These are phyloP conservation scores for Penicillium argentinense DNA, from an alignment of 495 filamentous ascomycete genomes.

Conservation along the genomic window DNA sequence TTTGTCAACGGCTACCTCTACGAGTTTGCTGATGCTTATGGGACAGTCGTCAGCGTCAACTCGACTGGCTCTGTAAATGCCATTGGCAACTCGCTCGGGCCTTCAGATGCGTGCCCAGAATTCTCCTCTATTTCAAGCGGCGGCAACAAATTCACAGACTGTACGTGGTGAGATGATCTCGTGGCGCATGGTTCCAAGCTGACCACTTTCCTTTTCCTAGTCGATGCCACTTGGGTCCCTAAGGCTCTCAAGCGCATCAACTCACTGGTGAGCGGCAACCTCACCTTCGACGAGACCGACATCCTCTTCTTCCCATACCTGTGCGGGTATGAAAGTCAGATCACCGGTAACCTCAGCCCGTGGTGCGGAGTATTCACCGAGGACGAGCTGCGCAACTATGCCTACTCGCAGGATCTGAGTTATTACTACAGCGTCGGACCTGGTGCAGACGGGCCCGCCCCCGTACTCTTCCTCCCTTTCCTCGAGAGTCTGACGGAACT, in stretches of 20 bases:
- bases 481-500: constrained; percentile 48
- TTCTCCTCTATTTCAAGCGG: constrained; percentile 41
- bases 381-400: constrained; percentile 52
- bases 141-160: constrained; percentile 38
- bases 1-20: constrained; percentile 56
- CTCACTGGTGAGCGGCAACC: constrained; percentile 43
- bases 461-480: constrained; percentile 49
- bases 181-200: neutral
- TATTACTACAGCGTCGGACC: constrained; percentile 60
- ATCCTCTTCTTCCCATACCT: constrained; percentile 57
- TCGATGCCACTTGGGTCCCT: constrained; percentile 51
- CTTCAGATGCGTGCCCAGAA: constrained; percentile 55
- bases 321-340: constrained; percentile 61
- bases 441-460: constrained; percentile 45
- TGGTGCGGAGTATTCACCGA: constrained; percentile 56
- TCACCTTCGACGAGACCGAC: constrained; percentile 50
- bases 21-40: constrained; percentile 42
- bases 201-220: constrained; percentile 10
- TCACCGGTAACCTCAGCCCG: constrained; percentile 51
- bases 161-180: constrained; percentile 11
- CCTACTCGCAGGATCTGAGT: constrained; percentile 58
- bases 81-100: constrained; percentile 53
- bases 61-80: constrained; percentile 38
- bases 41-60: constrained; percentile 52
- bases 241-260: constrained; percentile 51